Base-by-base conservation (phyloP, 495 filamentous ascomycete genomes). In the Penicillium tannophilum region DNA sequence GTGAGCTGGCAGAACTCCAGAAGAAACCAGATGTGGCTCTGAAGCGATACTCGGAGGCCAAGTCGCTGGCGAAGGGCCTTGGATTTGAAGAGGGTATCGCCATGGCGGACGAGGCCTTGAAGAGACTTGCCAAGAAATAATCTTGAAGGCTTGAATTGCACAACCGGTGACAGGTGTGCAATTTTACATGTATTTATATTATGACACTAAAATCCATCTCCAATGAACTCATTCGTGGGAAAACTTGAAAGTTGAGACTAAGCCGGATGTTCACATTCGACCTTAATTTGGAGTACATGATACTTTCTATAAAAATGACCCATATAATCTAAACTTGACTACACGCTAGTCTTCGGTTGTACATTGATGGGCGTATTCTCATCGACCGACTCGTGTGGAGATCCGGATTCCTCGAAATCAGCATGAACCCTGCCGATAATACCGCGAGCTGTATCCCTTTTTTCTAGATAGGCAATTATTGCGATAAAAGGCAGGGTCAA, bases 1-100 rank as follows among this genome's bases (percentile, higher is more conserved):
- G 86, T 12, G 88, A 92, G 58, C 84, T 98, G 61, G 87, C 91
- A 1, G 82, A 88, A 58, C 83, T 91, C 78, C 71, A 84, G 49
- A 86, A 88, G 3, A 78, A 89, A 63, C 57, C 73, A 0, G 74
- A 78, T n/a, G 82, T 88, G 62, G 94, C 94, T 14, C 59, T 60
- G 53, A 61, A 71, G 43, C 56, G 57, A 33, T 76, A 87, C 64
- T 72, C 79, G 41, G 84, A 96, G 64, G 89, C 90, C 16, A 75
- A 77, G 43, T 78, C 71, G 8, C 63, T 92, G 55, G 86, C 86
- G 43, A 82, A 83, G 60, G 83, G 74, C 11, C 66, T 93, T 17
- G 84, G 83, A 0, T 88, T 88, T 63, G 72, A 82, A 7, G 84
- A 89, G 30, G 90, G 90, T 4, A 70, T 87, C 7, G 65, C 65